Base-by-base conservation (phyloP, 1,284 basidiomycete genomes). In the Boletus calvinii region DNA sequence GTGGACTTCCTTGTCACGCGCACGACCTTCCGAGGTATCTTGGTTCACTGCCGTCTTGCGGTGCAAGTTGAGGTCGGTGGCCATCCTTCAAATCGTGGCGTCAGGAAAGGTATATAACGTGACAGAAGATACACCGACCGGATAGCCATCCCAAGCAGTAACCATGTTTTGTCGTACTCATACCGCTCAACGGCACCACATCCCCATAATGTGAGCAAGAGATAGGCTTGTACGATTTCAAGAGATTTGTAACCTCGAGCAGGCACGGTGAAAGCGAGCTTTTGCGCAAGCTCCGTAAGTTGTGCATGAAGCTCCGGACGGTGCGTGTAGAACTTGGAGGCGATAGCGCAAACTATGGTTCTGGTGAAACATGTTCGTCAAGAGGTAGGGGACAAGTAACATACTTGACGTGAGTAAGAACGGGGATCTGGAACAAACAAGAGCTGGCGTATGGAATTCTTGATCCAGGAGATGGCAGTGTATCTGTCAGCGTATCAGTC, bases 91-190 rank as follows among this genome's bases (percentile, higher is more conserved):
- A 47, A 56, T 50, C 26, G 15, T 41, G 24, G 41, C 35, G 55
- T 64, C 40, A 61, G 46, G 30, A 20, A 41, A 41, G 24, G 32
- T 8, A 35, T 15, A 26, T 34, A n/a, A 11, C 39, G 6, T 1
- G 18, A 48, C 6, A 40, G 18, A 50, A 46, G 31, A 37, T 17
- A 38, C 51, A 62, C 57, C 5, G n/a, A 88, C 87, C 88, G 77
- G 59, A 92, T 91, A 13, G 82, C 90, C 86, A 92, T 90, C 30
- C 92, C 91, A 26, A 95, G 76, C 46, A 93, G 76, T 61, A 93
- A 69, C 94, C 96, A 99, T 0, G 95, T 98, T 63, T 91, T 87
- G 72, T 99, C 96, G 64, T 98, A 94, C 68, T 99, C 97, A 65
- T 93, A 98, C 15, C 92, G 82, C 70, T 94, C 92, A 34, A 92